Evolutionary conservation across 139 green algal genomes (phyloP), one percentile per base, ranked within the genome.

Genomic region (Yamagishiella unicocca): DNA sequence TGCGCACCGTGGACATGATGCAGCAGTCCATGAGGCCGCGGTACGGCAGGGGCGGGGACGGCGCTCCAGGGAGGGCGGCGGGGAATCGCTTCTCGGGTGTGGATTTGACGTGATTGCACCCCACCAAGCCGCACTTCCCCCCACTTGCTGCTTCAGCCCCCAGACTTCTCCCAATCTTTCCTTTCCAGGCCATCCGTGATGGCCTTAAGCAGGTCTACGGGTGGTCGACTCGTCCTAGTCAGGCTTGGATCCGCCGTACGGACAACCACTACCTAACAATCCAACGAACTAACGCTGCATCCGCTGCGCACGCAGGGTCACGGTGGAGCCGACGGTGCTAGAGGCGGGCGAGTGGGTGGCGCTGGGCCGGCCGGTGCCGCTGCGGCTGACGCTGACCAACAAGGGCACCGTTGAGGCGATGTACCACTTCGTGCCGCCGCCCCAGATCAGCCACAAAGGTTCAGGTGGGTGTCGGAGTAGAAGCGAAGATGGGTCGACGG

Each of bases 21-120:
- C 91, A 95, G 78, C 90, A 93, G 85, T 84, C 80, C 14, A 38
- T 89, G 31, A 85, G 91, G 82, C 94, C 94, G 1, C 89, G 79
- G 90, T 94, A 81, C 35, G 29, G 27, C 5, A 22, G 40, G 27
- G 62, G 62, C n/a, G 10, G 61, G 61, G 61, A 31, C 19, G 22
- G 50, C 14, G 50, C 14, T 25, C 50, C 50, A 17, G 50, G 17
- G 50, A 17, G 50, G 50, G 50, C 50, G 50, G 50, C 14, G 17
- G 50, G 14, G 50, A 58, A 12, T 17, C 50, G 17, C 17, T 12
- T 12, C 14, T 58, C 50, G 17, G 14, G 17, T 58, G 50, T 25
- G 50, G 50, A 25, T 58, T 17, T 58, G 50, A 25, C 14, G 17
- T 25, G 17, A 58, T 17, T 25, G 12, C 14, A 12, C 12, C 12